A percentile compares a stretch with the other conserved stretches of the same genome.
Conservation (phyloP, 148 eudicot species). For the Cornus florida region DNA sequence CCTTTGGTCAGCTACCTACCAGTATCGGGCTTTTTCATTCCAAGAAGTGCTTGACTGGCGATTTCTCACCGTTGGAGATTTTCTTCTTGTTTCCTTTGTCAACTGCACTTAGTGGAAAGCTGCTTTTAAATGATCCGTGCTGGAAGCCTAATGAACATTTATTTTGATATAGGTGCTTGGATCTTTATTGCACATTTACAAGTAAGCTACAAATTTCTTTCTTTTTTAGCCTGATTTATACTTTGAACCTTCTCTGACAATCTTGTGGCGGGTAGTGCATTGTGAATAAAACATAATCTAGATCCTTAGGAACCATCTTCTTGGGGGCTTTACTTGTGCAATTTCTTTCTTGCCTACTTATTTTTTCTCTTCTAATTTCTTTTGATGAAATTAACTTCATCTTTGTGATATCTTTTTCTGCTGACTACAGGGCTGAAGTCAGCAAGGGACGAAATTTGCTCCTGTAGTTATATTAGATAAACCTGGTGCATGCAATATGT, state of each 20-base stretch:
- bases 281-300: constrained; percentile 39
- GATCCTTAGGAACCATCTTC: constrained; percentile 39
- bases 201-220: constrained; percentile 43
- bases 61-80: constrained; percentile 70
- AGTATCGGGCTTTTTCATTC: constrained; percentile 46
- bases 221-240: background rate
- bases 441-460: constrained; percentile 35
- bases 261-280: constrained; percentile 31
- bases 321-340: constrained; percentile 16
- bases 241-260: constrained; percentile 1
- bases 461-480: constrained; percentile 43
- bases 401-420: constrained; percentile 1
- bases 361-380: background rate
- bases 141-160: constrained; percentile 63
- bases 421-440: constrained; percentile 49
- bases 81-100: constrained; percentile 60
- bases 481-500: constrained; percentile 33
- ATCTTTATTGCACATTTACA: constrained; percentile 57
- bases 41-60: constrained; percentile 87
- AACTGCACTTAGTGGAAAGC: constrained; percentile 61
- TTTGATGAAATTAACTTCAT: background rate
- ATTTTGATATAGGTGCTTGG: constrained; percentile 52
- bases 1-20: constrained; percentile 64
- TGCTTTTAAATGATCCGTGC: constrained; percentile 41
- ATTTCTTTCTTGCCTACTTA: background rate